These are phyloP conservation scores for Lagenidium giganteum DNA, from an alignment of 352 stramenopile species.

Conservation along the genomic window DNA sequence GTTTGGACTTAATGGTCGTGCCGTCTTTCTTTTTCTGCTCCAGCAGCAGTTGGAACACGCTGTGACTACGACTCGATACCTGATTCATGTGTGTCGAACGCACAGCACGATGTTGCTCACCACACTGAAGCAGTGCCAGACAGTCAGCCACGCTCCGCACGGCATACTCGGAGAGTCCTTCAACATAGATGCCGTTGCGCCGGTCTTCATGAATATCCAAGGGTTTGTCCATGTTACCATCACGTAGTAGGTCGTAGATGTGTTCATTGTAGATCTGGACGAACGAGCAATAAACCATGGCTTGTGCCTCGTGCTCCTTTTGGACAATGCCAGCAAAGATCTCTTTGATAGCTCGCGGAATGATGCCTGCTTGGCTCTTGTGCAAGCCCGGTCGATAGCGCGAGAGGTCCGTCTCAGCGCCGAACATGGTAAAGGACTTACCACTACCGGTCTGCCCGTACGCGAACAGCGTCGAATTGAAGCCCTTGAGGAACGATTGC, in stretches of 20 bases:
- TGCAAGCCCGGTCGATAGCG: conserved; percentile 50
- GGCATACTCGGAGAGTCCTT: conserved; percentile 86
- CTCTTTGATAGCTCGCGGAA: conserved; percentile 79
- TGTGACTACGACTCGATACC: conserved; percentile 79
- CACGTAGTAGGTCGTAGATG: conserved; percentile 78
- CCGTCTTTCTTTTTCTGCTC: conserved; percentile 62
- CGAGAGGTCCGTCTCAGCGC: conserved; percentile 50
- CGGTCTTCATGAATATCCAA: conserved; percentile 77
- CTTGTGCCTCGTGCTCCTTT: conserved; percentile 34
- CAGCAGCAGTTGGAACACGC: conserved; percentile 80
- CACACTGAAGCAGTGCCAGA: conserved; percentile 64
- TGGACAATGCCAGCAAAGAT: conserved; percentile 54
- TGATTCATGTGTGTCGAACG: conserved; percentile 87
- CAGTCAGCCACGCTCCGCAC: conserved; percentile 75
- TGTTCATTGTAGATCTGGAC: conserved; percentile 89
- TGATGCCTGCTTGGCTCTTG: conserved; percentile 71
- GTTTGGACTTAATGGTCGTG: conserved; percentile 80
- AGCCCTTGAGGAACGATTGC: conserved; percentile 56
- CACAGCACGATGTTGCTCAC: conserved; percentile 78
- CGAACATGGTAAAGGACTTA: conserved; percentile 80
- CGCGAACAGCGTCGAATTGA: conserved; percentile 70
- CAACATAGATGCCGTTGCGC: conserved; percentile 80
- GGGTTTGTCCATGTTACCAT: conserved; percentile 55
- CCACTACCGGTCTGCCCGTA: conserved; percentile 71
- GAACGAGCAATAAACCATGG: conserved; percentile 65